A percentile compares a stretch with the other conserved stretches of the same genome.
Conservation (phyloP, 192 early-diverging fungal genomes). For the Gamsiella multidivaricata region DNA sequence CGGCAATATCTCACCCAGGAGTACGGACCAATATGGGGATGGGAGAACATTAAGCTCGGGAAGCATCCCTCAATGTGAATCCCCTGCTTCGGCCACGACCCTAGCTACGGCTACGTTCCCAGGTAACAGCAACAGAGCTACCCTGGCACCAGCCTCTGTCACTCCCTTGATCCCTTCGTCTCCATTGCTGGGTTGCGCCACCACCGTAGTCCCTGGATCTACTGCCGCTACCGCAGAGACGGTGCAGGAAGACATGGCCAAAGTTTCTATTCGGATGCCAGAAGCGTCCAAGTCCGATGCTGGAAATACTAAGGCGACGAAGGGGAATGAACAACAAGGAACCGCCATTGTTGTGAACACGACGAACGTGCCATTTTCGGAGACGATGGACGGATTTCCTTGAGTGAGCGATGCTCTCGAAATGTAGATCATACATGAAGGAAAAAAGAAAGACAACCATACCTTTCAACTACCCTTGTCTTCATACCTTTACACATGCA, state of each 20-base stretch:
- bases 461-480: background rate
- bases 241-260: constrained; percentile 1
- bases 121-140: constrained; percentile 16
- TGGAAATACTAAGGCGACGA: background rate
- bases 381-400: constrained; percentile 42
- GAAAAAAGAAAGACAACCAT: background rate
- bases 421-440: too few relatives aligned
- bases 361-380: constrained; percentile 25
- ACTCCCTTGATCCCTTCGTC: constrained; percentile 9
- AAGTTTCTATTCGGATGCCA: background rate
- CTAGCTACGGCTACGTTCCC: constrained; percentile 8
- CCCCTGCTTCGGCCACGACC: constrained; percentile 15
- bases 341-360: constrained; percentile 38
- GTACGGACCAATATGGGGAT: background rate
- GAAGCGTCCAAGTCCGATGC: background rate
- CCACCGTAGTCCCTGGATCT: background rate
- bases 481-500: background rate
- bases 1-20: background rate
- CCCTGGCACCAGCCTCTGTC: constrained; percentile 8
- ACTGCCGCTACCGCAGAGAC: background rate
- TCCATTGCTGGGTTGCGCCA: background rate
- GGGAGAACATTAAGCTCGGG: constrained; percentile 5
- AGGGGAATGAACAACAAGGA: background rate
- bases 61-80: constrained; percentile 8
- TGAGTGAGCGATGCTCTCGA: background rate